Conservation (phyloP, 805 yeast genomes). For the Crinitomyces ghanaensis region DNA sequence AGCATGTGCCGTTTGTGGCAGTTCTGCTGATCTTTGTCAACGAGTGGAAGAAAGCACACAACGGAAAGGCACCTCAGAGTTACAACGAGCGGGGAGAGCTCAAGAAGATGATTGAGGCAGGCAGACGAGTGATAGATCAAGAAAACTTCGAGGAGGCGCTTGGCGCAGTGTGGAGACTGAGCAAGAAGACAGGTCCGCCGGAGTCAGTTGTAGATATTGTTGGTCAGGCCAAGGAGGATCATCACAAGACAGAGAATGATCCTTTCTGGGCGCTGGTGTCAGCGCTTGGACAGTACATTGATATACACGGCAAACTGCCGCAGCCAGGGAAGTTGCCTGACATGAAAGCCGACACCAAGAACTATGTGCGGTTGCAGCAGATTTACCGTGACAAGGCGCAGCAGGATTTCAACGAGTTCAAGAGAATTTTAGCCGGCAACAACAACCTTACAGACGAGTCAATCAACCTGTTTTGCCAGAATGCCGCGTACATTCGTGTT, state of each 20-base stretch:
- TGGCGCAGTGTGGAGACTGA: slow-evolving; percentile 34
- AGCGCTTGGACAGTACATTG: slow-evolving; percentile 40
- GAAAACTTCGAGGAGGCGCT: slow-evolving; percentile 45
- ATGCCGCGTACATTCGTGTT: slow-evolving; percentile 42
- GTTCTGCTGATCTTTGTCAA: slow-evolving; percentile 46
- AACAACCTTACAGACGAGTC: slow-evolving; percentile 28
- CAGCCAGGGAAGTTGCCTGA: slow-evolving; percentile 71
- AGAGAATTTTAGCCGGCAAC: slow-evolving; percentile 22
- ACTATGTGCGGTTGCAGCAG: slow-evolving; percentile 45
- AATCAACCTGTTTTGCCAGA: slow-evolving; percentile 46
- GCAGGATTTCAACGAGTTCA: slow-evolving; percentile 35
- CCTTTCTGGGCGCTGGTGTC: slow-evolving; percentile 51
- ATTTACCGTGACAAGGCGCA: slow-evolving; percentile 39
- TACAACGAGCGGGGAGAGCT: slow-evolving; percentile 31
- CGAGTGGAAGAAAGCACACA: slow-evolving; percentile 27
- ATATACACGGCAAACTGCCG: slow-evolving; percentile 38
- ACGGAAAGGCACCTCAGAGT: slow-evolving; percentile 24
- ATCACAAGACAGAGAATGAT: slow-evolving; percentile 10
- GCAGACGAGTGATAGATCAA: slow-evolving; percentile 31
- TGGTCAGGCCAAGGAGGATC: slow-evolving; percentile 5
- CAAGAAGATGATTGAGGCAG: slow-evolving; percentile 28
- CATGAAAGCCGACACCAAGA: slow-evolving; percentile 68
- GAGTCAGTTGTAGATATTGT: slow-evolving; percentile 8
- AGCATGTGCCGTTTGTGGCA: slow-evolving; percentile 61
- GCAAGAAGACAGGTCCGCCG: slow-evolving; percentile 23